These are phyloP conservation scores for Peltaster fructicola DNA, from an alignment of 2,329 filamentous ascomycete species.

Conservation along the genomic window DNA sequence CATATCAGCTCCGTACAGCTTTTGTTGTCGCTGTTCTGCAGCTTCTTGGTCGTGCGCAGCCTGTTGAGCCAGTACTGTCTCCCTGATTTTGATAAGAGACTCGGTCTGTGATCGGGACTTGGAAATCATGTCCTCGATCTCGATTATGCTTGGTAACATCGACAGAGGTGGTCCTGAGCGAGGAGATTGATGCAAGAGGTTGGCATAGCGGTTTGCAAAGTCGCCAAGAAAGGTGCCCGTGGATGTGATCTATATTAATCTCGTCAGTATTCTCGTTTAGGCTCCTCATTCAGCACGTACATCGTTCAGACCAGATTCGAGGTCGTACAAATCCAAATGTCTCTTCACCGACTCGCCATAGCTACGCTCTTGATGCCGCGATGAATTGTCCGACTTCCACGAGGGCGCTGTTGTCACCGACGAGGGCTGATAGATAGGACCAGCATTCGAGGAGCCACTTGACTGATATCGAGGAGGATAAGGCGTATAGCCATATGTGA, in stretches of 20 bases:
- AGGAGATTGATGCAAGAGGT: conserved; percentile 33
- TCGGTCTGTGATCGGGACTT: conserved; percentile 28
- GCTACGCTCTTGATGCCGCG: conserved; percentile 8
- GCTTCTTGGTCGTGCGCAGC: conserved; percentile 38
- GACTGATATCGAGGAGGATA: conserved; percentile 26
- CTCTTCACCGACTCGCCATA: conserved; percentile 39
- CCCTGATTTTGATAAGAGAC: conserved; percentile 39
- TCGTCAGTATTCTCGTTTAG: conserved; percentile 4
- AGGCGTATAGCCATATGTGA: conserved; percentile 23
- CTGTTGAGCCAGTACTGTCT: conserved; percentile 43
- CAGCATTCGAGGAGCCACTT: conserved; percentile 14
- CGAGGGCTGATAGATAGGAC: conserved; percentile 25
- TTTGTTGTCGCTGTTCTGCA: conserved; percentile 28
- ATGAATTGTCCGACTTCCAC: conserved; percentile 21
- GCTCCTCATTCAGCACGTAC: conserved; percentile 15
- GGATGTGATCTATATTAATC: conserved; percentile 25
- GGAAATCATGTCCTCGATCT: conserved; percentile 35
- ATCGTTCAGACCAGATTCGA: conserved; percentile 35
- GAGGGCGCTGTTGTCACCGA: conserved; percentile 23
- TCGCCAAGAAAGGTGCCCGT: conserved; percentile 27
- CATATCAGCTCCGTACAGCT: no score
- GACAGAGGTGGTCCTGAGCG: conserved; percentile 29
- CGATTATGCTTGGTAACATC: conserved; percentile 31
- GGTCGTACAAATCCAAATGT: conserved; percentile 44
- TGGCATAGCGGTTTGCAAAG: conserved; percentile 31